phyloP scores from a whole-genome alignment of 805 yeast species.

The Ogataea trehaloabstinens region DNA sequence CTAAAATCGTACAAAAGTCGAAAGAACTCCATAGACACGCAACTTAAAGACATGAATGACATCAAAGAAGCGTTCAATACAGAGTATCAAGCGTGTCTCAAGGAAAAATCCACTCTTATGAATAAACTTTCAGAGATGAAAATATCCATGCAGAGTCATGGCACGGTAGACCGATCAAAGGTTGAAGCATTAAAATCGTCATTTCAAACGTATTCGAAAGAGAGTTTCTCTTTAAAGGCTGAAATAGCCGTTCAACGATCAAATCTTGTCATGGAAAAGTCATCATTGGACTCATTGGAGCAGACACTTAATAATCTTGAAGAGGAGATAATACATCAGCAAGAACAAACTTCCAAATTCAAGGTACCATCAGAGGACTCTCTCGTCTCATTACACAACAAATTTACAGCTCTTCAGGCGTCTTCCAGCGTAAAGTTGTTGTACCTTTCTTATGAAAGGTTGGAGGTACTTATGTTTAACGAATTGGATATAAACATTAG shows the following conservation, averaged over 20 bases:
- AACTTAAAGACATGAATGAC: slow-evolving; percentile 22
- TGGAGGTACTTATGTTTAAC: slow-evolving; percentile 6
- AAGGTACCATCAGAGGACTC: slow-evolving; percentile 20
- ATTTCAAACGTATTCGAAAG: background rate
- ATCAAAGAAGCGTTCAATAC: slow-evolving; percentile 23
- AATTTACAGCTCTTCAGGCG: slow-evolving; percentile 14
- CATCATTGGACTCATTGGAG: background rate
- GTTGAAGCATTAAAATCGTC: slow-evolving; percentile 6
- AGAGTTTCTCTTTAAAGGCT: background rate
- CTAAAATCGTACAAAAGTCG: slow-evolving; percentile 25
- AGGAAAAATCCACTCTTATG: slow-evolving; percentile 19
- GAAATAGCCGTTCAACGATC: background rate
- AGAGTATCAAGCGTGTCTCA: slow-evolving; percentile 24
- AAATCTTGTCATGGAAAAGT: background rate
- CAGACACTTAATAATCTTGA: background rate
- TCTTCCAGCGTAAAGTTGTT: slow-evolving; percentile 11
- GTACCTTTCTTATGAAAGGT: slow-evolving; percentile 2
- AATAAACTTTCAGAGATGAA: slow-evolving; percentile 14
- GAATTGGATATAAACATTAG: slow-evolving; percentile 9
- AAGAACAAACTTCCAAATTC: slow-evolving; percentile 5
- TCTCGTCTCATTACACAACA: slow-evolving; percentile 6
- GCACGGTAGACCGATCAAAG: slow-evolving; percentile 8
- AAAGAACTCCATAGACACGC: slow-evolving; percentile 18
- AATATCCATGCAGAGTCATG: slow-evolving; percentile 9
- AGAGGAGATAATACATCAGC: slow-evolving; percentile 5